These are phyloP conservation scores for Euphorbia lathyris DNA, from an alignment of 345 rosid genomes.

Conservation along the genomic window DNA sequence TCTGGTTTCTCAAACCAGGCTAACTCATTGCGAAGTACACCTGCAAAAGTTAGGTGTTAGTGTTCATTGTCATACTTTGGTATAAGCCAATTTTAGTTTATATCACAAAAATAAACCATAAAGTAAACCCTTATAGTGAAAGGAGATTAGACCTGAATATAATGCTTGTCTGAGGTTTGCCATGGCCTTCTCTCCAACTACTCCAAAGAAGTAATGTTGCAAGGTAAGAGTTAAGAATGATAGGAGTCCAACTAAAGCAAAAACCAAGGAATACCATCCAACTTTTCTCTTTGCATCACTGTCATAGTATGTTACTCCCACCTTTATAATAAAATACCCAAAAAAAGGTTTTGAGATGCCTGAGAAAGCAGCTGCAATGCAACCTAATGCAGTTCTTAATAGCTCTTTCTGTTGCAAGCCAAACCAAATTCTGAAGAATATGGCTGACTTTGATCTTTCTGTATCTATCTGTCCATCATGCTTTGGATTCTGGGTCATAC, in stretches of 20 bases:
- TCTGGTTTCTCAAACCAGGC: slow-evolving; percentile 65
- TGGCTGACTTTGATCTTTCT: slow-evolving; percentile 13
- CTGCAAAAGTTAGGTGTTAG: slow-evolving; percentile 24
- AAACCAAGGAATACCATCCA: slow-evolving; percentile 42
- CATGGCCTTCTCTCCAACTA: slow-evolving; percentile 67
- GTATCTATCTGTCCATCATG: slow-evolving; percentile 18
- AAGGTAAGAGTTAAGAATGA: slow-evolving; percentile 49
- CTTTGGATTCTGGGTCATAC: slow-evolving; percentile 14
- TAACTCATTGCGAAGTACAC: slow-evolving; percentile 49
- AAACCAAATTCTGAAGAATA: slow-evolving; percentile 60
- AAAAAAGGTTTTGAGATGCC: slow-evolving; percentile 68
- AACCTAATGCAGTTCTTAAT: slow-evolving; percentile 36
- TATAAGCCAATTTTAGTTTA: neutral
- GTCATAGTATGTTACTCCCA: slow-evolving; percentile 52
- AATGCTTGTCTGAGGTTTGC: slow-evolving; percentile 49
- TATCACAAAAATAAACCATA: neutral
- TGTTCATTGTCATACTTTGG: neutral
- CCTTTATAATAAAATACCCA: slow-evolving; percentile 53
- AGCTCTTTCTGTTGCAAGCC: slow-evolving; percentile 42
- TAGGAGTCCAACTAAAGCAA: slow-evolving; percentile 45
- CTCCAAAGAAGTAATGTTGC: slow-evolving; percentile 68
- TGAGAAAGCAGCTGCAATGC: slow-evolving; percentile 57
- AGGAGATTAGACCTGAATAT: slow-evolving; percentile 40
- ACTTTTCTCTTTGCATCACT: slow-evolving; percentile 37
- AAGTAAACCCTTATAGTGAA: neutral